Evolutionary conservation across 805 yeast genomes (phyloP), one percentile per base, ranked within the genome.

Genomic region (Wickerhamiella parazyma): DNA sequence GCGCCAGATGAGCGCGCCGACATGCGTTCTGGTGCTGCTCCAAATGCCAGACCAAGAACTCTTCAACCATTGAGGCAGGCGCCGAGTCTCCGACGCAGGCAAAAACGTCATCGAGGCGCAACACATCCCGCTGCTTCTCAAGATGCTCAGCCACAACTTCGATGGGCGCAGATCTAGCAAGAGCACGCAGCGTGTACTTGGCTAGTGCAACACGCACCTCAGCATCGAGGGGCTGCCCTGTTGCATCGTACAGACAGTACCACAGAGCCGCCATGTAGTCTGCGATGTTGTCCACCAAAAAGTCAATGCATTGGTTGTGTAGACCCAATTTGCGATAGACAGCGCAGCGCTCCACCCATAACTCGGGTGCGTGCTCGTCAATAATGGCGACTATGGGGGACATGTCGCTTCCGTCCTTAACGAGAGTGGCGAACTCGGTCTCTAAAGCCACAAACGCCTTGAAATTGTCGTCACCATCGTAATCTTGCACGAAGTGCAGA

Each of bases 251-350:
- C 36, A 48, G 36, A 34, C 66, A 60, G 41, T 56, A 65, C 26
- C 56, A 53, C 6, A 64, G 46, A 2, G 65, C 57, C 4, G 60
- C 50, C 6, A 54, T 50, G 44, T 54, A 66, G 38, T 65, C 69
- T 2, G 56, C 50, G 11, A 62, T 45, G 2, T 49, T 47, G n/a
- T 45, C 48, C 36, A 60, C 56, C 35, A 65, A 51, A 18, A 58
- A 49, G 16, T 55, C 56, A 25, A 65, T 39, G 20, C 62, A 51
- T 28, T 57, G 54, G 31, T 55, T 61, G 44, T 62, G 63, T 7
- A 55, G 49, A 5, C 63, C 62, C 6, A 61, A 45, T 7, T 53
- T 50, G 19, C 57, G 53, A 46, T 58, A 60, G 3, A 64, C 44
- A 6, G 58, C 49, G 16, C 59, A 58, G 34, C 60, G 51, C 42